Evolutionary conservation across 2,329 filamentous ascomycete species (phyloP), one percentile per base, ranked within the genome.

Genomic region (Aspergillus felis): DNA sequence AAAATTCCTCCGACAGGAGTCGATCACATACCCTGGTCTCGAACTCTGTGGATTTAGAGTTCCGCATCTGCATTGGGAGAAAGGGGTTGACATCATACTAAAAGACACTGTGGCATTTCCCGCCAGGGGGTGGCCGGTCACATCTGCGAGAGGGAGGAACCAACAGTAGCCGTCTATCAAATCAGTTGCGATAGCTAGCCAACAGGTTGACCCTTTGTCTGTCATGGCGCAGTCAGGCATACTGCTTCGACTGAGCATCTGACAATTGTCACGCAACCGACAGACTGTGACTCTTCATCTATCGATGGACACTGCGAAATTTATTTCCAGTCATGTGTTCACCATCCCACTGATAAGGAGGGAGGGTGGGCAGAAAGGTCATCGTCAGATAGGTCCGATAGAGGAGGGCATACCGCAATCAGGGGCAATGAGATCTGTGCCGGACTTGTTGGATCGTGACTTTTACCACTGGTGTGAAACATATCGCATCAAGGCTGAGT

Each of bases 61-160:
- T 58, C 60, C 57, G 57, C 56, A 59, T 52, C 51, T 60, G 56
- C 60, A 66, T 59, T 58, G 58, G 49, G 60, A 61, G 61, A 61
- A 54, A 50, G 7, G 5, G 17, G 29, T 61, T 67, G 65, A 66
- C 64, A 67, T 66, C 64, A 64, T 61, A 54, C 56, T 67, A 57
- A 63, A 63, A 60, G 57, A 57, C 54, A 60, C 51, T 54, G 50
- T 51, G 54, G 48, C 54, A 53, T 55, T 58, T 38, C 54, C 48
- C 51, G 51, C 42, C 51, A 53, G 24, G 48, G 47, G 41, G 54
- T 53, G 53, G 32, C 56, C 55, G 54, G 64, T 64, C 63, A 66
- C 59, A 58, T 58, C 60, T 57, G 59, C 64, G 59, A 49, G 47
- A 51, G 42, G 51, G 57, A 53, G 50, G 61, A 56, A 62, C 64